These are phyloP conservation scores for Pseudocercospora fuligena DNA, from an alignment of 2,329 filamentous ascomycete genomes.

Conservation along the genomic window DNA sequence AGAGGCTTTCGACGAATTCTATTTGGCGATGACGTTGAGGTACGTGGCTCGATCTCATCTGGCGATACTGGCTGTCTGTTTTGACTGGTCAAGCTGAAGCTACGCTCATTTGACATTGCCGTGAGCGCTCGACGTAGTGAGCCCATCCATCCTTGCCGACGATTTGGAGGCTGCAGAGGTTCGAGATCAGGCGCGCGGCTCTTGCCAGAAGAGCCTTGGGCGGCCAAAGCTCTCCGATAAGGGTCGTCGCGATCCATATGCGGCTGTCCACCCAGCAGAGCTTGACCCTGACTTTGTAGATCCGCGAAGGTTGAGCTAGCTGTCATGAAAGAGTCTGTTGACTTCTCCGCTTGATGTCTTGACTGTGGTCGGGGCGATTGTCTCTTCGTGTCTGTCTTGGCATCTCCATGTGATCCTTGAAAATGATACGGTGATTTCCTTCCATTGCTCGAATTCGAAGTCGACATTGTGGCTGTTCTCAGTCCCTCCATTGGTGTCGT, in stretches of 20 bases:
- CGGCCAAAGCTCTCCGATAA: constrained; percentile 38
- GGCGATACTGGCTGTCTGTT: constrained; percentile 17
- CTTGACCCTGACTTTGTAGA: constrained; percentile 58
- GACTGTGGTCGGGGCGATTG: constrained; percentile 15
- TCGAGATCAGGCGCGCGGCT: constrained; percentile 15
- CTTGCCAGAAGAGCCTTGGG: constrained; percentile 19
- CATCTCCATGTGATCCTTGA: constrained; percentile 22
- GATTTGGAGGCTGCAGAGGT: constrained; percentile 19
- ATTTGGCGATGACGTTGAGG: constrained; percentile 34
- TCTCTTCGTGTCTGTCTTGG: constrained; percentile 8
- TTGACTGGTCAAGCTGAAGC: constrained; percentile 37
- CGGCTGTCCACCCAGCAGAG: constrained; percentile 53
- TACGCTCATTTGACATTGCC: constrained; percentile 38
- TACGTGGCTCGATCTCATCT: constrained; percentile 24
- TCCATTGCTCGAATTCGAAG: constrained; percentile 39
- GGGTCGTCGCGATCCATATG: constrained; percentile 41
- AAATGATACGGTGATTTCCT: constrained; percentile 39
- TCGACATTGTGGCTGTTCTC: constrained; percentile 35
- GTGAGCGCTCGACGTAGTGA: constrained; percentile 40
- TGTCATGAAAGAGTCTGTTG: constrained; percentile 56
- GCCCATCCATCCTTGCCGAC: constrained; percentile 39
- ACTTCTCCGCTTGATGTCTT: constrained; percentile 26
- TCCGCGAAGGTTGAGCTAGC: constrained; percentile 55
- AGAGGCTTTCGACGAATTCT: constrained; percentile 15
- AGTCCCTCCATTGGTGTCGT: constrained; percentile 26